A percentile compares a stretch with the other conserved stretches of the same genome.
These are phyloP conservation scores for Grammothele lineata DNA, from an alignment of 768 basidiomycete genomes.

Conservation along the genomic window DNA sequence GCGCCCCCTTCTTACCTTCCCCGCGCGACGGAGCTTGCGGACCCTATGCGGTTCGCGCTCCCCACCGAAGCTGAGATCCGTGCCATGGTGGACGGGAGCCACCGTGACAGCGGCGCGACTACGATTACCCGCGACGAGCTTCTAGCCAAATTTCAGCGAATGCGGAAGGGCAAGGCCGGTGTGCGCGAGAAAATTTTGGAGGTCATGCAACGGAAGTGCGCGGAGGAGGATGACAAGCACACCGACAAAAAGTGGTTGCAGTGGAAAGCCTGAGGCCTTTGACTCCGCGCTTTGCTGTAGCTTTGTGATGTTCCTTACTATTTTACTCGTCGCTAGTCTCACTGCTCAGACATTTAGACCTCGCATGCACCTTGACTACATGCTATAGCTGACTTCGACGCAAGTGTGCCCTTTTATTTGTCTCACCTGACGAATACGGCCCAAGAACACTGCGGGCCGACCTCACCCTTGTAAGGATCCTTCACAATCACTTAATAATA, in stretches of 20 bases:
- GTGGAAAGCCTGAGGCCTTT: conserved; percentile 43
- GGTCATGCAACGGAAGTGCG: conserved; percentile 66
- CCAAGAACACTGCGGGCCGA: too few species aligned
- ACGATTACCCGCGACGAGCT: conserved; percentile 63
- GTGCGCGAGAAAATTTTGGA: conserved; percentile 75
- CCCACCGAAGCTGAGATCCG: conserved; percentile 78
- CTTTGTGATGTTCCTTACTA: too few species aligned
- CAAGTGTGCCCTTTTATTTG: too few species aligned
- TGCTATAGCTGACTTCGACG: too few species aligned
- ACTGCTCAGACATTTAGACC: not conserved
- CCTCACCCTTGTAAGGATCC: too few species aligned
- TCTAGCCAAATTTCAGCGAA: conserved; percentile 46
- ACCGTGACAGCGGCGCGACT: conserved; percentile 56
- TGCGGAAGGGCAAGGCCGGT: conserved; percentile 50
- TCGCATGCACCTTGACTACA: not conserved
- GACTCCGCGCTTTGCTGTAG: too few species aligned
- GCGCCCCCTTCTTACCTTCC: conserved; percentile 21
- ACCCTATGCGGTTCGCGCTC: conserved; percentile 46
- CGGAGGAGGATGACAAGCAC: conserved; percentile 47
- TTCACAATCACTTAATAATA: too few species aligned
- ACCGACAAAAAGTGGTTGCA: conserved; percentile 53
- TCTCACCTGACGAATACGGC: too few species aligned
- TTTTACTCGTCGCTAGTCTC: not conserved
- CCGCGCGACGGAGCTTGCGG: conserved; percentile 20
- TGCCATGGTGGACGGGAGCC: conserved; percentile 58